Evolutionary conservation across 163 green algal genomes (phyloP), one percentile per base, ranked within the genome.

Genomic region (Scenedesmus sp.): DNA sequence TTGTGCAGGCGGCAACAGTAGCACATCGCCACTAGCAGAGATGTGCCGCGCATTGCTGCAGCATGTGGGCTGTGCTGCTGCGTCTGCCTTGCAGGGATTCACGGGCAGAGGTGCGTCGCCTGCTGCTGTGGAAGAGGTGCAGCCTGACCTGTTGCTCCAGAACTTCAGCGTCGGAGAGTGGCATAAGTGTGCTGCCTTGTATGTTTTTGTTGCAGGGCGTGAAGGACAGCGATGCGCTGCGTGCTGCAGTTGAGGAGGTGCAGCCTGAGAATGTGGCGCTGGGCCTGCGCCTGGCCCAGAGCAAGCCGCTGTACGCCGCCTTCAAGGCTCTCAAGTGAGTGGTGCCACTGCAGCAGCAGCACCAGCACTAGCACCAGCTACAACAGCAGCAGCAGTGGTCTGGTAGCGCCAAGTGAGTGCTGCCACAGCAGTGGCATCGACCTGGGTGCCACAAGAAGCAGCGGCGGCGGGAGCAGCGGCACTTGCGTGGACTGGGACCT

Each of bases 211-310:
- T 86, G 1, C 94, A 97, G 95, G 95, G 95, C 9, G 97, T 99
- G 16, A 95, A 97, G 90, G 97, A 99, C 95, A 98, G 88, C 9
- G 92, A 97, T 85, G 96, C 93, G 26, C 94, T 99, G 86, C 96
- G 98, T 44, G 94, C 96, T 82, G 97, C 97, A 12, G 95, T 97
- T 13, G 96, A 99, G 92, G 95, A 97, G 91, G 95, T 98, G 78
- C 96, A 99, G 94, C 98, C 98, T 13, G 97, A 99, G 94, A 96
- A 95, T 42, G 98, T 99, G 37, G 97, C 96, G 81, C 93, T 99
- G 12, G 94, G 92, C 49, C 96, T 99, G 87, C 93, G 97, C 24
- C 92, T 99, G 56, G 94, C 93, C 35, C 98, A 99, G 94, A 92
- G 89, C 92, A 93, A 92, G 53, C 96, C 96, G 0, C 92, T 99